Percentiles rank a stretch among this genome's conserved stretches.
Conservation (phyloP, 345 rosid species). For the Melastoma malabathricum region DNA sequence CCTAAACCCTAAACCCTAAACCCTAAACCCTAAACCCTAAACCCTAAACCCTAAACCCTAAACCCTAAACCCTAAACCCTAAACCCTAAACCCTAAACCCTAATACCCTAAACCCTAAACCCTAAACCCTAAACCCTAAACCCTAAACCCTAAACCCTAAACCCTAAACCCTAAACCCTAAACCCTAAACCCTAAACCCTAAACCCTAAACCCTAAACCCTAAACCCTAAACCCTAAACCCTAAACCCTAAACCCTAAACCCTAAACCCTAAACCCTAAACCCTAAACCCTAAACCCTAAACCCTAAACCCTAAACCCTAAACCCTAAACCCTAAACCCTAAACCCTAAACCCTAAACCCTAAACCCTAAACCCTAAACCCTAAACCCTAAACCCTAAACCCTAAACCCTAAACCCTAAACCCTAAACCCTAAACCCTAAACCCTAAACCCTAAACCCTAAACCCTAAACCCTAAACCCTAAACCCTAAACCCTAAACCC, state of each 20-base stretch:
- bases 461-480: background rate
- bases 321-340: background rate
- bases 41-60: background rate
- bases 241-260: background rate
- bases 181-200: background rate
- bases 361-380: background rate
- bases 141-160: conserved; percentile 1
- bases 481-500: background rate
- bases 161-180: background rate
- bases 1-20: background rate
- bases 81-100: background rate
- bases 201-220: background rate
- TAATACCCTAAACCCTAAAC: conserved; percentile 2
- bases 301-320: background rate
- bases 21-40: background rate
- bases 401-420: background rate
- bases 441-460: background rate
- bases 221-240: conserved; percentile 2
- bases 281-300: background rate
- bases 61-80: background rate
- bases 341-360: background rate
- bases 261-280: background rate
- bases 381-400: background rate
- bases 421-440: background rate
- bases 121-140: conserved; percentile 2